A percentile compares a stretch with the other conserved stretches of the same genome.
These are phyloP conservation scores for Cercospora zeina DNA, from an alignment of 2,329 filamentous ascomycete genomes.

Conservation along the genomic window DNA sequence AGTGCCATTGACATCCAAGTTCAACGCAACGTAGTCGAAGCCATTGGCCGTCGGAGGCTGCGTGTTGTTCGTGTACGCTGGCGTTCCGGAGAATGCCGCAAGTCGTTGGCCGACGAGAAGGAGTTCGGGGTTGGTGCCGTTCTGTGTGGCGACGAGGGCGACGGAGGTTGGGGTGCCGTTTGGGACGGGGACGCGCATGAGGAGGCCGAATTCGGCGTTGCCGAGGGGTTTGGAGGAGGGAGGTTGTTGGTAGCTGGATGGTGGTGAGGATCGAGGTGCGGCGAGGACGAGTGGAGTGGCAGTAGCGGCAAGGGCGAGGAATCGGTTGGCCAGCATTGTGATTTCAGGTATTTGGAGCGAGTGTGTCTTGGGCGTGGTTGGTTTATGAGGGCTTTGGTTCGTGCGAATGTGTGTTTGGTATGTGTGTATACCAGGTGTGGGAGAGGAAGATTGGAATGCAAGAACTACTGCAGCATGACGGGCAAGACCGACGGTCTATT, in stretches of 20 bases:
- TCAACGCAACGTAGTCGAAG: conserved; percentile 13
- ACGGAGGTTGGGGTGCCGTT: not conserved
- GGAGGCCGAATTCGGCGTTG: conserved; percentile 20
- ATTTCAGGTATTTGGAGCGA: not conserved
- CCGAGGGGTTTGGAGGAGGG: not conserved
- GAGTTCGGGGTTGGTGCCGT: conserved; percentile 19
- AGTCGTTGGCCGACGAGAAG: conserved; percentile 18
- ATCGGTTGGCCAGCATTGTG: conserved; percentile 9
- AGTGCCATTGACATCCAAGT: conserved; percentile 21
- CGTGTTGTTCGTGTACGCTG: conserved; percentile 15
- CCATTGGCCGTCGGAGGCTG: not conserved
- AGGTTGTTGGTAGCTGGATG: not conserved
- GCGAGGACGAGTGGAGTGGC: not conserved
- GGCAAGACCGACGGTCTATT: conserved; percentile 2
- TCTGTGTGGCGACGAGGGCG: conserved; percentile 22
- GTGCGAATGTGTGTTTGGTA: not conserved
- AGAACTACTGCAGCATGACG: not conserved
- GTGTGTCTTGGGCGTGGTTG: no score
- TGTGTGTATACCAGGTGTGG: not conserved
- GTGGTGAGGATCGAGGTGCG: not conserved
- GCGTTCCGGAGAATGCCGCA: conserved; percentile 19
- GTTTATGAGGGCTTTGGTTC: not conserved
- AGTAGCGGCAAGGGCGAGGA: not conserved
- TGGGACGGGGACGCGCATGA: conserved; percentile 13
- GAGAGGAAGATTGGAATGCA: not conserved